phyloP scores from a whole-genome alignment of 2,329 filamentous ascomycete species.

The Pyrenochaeta sp. region DNA sequence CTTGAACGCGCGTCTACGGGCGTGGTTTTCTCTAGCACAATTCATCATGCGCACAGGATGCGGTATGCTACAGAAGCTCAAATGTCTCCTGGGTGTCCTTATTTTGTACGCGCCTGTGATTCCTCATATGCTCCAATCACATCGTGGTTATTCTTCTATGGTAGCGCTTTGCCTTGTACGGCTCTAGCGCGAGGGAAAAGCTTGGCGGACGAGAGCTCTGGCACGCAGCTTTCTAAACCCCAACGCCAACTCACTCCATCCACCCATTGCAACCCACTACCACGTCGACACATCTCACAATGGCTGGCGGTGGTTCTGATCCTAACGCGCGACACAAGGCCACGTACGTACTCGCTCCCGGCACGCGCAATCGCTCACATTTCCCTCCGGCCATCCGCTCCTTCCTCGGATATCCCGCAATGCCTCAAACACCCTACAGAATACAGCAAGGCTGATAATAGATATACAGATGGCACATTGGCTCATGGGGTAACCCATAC shows the following conservation, averaged over 20 bases:
- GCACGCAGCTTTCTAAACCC: constrained; percentile 20
- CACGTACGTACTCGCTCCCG: constrained; percentile 34
- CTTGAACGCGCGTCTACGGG: neutral
- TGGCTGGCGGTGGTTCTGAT: constrained; percentile 42
- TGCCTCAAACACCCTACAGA: constrained; percentile 9
- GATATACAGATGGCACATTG: constrained; percentile 47
- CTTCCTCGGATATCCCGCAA: constrained; percentile 9
- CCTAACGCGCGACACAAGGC: constrained; percentile 36
- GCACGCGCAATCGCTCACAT: constrained; percentile 4
- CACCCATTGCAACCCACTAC: constrained; percentile 28
- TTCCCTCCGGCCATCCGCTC: constrained; percentile 14
- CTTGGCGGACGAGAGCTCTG: constrained; percentile 20
- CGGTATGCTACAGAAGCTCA: too few species aligned
- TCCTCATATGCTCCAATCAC: constrained; percentile 5
- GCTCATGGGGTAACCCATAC: constrained; percentile 50
- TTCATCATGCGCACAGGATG: too few species aligned
- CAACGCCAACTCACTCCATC: constrained; percentile 25
- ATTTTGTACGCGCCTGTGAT: too few species aligned
- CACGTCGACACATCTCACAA: constrained; percentile 30
- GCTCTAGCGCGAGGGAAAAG: constrained; percentile 5
- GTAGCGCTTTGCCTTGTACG: neutral
- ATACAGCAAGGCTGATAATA: constrained; percentile 22
- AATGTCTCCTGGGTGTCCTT: too few species aligned
- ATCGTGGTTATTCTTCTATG: constrained; percentile 5
- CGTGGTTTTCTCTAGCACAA: neutral